phyloP scores from a whole-genome alignment of 257 asterid genomes.

The Fraxinus excelsior region DNA sequence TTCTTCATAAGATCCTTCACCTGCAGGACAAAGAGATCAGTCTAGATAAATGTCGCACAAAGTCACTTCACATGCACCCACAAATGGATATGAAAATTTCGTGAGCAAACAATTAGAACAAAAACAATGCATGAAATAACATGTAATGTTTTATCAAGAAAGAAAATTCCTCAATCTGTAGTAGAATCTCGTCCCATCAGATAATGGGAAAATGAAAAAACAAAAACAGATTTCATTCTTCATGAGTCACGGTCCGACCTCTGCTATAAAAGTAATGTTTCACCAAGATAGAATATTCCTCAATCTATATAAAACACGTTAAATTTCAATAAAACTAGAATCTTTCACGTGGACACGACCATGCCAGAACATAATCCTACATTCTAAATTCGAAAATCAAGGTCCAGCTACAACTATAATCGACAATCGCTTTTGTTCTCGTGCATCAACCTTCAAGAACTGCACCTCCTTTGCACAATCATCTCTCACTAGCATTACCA shows the following conservation, averaged over 20 bases:
- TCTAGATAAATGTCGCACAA: background rate
- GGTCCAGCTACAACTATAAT: background rate
- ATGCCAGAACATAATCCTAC: background rate
- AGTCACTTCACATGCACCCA: background rate
- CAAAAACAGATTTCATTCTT: background rate
- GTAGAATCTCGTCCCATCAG: background rate
- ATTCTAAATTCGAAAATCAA: background rate
- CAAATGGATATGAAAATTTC: background rate
- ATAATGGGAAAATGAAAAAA: background rate
- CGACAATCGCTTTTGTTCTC: background rate
- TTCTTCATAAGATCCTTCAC: constrained; percentile 95
- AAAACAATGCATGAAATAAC: background rate
- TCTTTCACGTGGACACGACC: background rate
- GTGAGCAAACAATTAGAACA: background rate
- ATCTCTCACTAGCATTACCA: background rate
- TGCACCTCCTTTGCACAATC: background rate
- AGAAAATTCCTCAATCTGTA: background rate
- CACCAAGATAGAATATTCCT: background rate
- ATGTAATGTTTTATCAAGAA: background rate
- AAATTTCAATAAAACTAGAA: background rate
- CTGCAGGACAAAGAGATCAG: constrained; percentile 35
- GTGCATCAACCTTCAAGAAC: background rate
- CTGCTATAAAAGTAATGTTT: background rate
- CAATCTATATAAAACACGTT: background rate
- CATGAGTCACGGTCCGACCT: background rate